Evolutionary conservation across 208 protist species (phyloP).

Genomic region (Crithidia thermophila): DNA sequence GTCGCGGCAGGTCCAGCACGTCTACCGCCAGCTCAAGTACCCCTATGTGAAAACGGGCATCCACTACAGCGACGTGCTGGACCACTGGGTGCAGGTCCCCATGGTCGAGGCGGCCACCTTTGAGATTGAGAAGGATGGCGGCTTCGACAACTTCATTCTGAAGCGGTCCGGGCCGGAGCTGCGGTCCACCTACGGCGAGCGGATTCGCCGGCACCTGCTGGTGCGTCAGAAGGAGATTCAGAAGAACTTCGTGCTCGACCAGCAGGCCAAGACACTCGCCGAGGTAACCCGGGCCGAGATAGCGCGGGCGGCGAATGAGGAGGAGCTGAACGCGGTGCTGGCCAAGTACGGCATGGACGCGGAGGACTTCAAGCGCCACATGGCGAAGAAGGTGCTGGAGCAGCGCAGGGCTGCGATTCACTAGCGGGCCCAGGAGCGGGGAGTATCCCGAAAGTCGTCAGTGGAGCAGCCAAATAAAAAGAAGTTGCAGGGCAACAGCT

Average conservation of each 20-base stretch:
- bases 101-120: slow-evolving; percentile 92
- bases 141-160: slow-evolving; percentile 93
- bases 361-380: slow-evolving; percentile 59
- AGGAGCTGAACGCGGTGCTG: slow-evolving; percentile 54
- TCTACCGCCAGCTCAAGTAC: slow-evolving; percentile 91
- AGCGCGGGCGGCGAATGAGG: slow-evolving; percentile 40
- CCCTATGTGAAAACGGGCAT: slow-evolving; percentile 90
- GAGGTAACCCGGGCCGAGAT: slow-evolving; percentile 59
- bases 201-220: slow-evolving; percentile 86
- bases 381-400: slow-evolving; percentile 56
- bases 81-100: slow-evolving; percentile 93
- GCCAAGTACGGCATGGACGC: slow-evolving; percentile 84
- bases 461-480: too few species aligned
- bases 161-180: slow-evolving; percentile 79
- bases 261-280: slow-evolving; percentile 72
- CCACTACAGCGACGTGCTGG: slow-evolving; percentile 83
- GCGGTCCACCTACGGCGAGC: slow-evolving; percentile 89
- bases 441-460: too few species aligned
- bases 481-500: too few species aligned
- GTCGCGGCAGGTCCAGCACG: slow-evolving; percentile 86
- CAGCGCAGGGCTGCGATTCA: slow-evolving; percentile 12
- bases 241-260: slow-evolving; percentile 91
- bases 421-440: too few species aligned
- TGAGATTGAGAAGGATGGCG: slow-evolving; percentile 86
- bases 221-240: slow-evolving; percentile 90